Conservation (phyloP, 2,329 filamentous ascomycete species). For the Dactylellina parvicollis region DNA sequence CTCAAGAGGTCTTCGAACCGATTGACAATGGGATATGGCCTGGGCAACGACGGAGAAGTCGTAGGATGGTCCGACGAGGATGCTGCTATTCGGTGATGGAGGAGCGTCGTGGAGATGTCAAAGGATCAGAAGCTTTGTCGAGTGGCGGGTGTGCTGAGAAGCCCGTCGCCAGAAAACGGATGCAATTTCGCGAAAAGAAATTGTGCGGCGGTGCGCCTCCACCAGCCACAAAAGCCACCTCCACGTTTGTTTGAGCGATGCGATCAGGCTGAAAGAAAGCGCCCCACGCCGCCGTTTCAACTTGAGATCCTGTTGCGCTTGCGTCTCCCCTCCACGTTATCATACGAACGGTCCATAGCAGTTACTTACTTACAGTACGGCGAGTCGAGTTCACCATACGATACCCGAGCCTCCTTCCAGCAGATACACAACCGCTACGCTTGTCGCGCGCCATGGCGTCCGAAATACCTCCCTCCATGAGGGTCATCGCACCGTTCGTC, state of each 20-base stretch:
- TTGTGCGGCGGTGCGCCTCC: slow-evolving; percentile 31
- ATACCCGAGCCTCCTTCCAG: not conserved
- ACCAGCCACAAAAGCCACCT: slow-evolving; percentile 28
- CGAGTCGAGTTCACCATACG: not conserved
- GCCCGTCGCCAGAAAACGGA: slow-evolving; percentile 16
- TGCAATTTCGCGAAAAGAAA: slow-evolving; percentile 52
- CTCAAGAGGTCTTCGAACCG: not conserved
- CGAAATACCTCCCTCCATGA: slow-evolving; percentile 76
- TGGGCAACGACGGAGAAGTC: not conserved
- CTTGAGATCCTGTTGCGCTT: not conserved
- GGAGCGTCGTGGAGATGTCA: not conserved
- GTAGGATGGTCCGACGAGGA: not conserved
- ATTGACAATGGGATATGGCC: not conserved
- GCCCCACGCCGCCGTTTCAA: slow-evolving; percentile 23
- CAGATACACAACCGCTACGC: not conserved
- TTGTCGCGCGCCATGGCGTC: slow-evolving; percentile 71
- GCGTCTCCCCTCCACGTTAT: not conserved
- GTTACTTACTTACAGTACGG: not conserved
- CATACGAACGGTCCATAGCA: not conserved
- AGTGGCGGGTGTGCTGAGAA: slow-evolving; percentile 18
- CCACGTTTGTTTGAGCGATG: slow-evolving; percentile 21
- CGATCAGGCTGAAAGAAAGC: slow-evolving; percentile 2
- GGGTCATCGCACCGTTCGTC: slow-evolving; percentile 82
- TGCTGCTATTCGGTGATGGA: not conserved
- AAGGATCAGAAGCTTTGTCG: slow-evolving; percentile 8